Base-by-base conservation (phyloP, 2,329 filamentous ascomycete genomes). In the Phialophora expanda region DNA sequence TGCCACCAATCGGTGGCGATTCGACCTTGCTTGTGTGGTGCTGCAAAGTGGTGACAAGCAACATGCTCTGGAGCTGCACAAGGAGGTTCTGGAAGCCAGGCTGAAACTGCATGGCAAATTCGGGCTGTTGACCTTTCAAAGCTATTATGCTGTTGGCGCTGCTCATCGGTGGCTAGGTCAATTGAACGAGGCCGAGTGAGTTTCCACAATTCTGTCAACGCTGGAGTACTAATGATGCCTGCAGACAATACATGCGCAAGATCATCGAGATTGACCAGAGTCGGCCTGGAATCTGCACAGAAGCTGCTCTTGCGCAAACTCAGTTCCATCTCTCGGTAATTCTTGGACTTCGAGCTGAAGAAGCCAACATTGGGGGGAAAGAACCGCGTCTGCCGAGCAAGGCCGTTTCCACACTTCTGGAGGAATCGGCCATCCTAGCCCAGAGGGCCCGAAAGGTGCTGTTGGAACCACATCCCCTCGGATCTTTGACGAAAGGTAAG, bases 131-230 rank as follows among this genome's bases (percentile, higher is more conserved):
- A 57, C n/a, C 26, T 44, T 57, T 8, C 55, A 41, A 38, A 57
- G 55, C 55, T 41, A 44, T 22, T 57, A 57, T 26, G 55, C 55
- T 7, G 34, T 57, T 44, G 55, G 55, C 17, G 55, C 55, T 2
- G 34, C 34, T 6, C 34, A 57, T 44, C 12, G 12, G 34, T 24
- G 30, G 55, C 11, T 41, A 17, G 20, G 26, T 41, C 22, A 57
- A 17, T 41, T 24, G 30, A 28, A 12, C n/a, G 55, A 57, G 17
- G 55, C 30, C 12, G 55, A 57, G 55, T 57, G 26, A 57, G 55
- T 44, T 28, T 56, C 17, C 17, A 9, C 11, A 30, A 30, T n/a
- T 11, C 22, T n/a, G 17, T 24, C 55, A 38, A 24, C 11, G 11
- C 55, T 24, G 28, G 14, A 17, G 34, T 14, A 41, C 34, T 41